Evolutionary conservation across 371 early-diverging fungal species (phyloP), one percentile per base, ranked within the genome.

Genomic region (Phascolomyces articulosus): DNA sequence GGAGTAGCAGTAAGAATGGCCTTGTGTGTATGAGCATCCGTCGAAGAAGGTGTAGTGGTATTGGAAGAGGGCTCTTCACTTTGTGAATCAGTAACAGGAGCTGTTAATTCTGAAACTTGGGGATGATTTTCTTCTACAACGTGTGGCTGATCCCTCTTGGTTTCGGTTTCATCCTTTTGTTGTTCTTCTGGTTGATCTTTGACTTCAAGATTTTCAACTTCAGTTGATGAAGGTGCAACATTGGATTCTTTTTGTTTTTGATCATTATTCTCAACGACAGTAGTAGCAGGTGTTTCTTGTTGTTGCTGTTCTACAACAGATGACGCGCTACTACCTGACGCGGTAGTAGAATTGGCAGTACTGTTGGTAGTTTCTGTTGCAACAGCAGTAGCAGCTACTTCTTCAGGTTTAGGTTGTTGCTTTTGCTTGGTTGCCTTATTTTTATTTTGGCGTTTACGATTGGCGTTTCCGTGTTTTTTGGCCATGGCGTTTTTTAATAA

Each of bases 281-380:
- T 8, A 24, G 23, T n/a, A n/a, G n/a, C n/a, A n/a, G n/a, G n/a
- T n/a, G n/a, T n/a, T n/a, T n/a, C n/a, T n/a, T n/a, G n/a, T n/a
- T n/a, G 18, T 18, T 28, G 31, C 18, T 55, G 34, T 48, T 29
- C 59, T 15, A 23, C 59, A 24, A 59, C 44, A 20, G 59, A 40
- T 59, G 64, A 64, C 51, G 58, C 47, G 64, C 47, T 64, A 41
- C 58, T 58, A 20, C 34, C 40, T 16, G 64, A 44, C n/a, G 64
- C 38, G 27, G 60, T 29, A 4, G 60, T 28, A 26, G 26, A 9
- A 26, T 59, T 23, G n/a, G 21, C 23, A 23, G 21, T 51, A 0
- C 44, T 16, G 16, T 44, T 44, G 44, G n/a, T 16, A n/a, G n/a
- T n/a, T n/a, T n/a, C n/a, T 8, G n/a, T 44, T 4, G 44, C 44